Evolutionary conservation across 495 filamentous ascomycete genomes (phyloP), one percentile per base, ranked within the genome.

Genomic region (Penicillium ochrochloron): DNA sequence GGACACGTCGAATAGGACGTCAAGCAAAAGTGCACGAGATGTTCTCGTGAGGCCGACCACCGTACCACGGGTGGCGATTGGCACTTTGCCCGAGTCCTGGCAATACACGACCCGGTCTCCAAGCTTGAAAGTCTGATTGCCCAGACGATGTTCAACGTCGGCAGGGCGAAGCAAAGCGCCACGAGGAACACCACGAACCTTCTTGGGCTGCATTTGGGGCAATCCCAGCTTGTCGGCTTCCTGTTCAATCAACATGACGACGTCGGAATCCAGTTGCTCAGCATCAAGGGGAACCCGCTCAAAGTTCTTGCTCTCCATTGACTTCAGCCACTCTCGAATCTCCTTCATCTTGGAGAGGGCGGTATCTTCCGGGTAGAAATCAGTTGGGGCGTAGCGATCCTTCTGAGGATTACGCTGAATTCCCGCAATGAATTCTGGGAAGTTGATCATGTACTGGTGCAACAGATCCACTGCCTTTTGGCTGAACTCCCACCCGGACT

Each of bases 81-180:
- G 96, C 3, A 99, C 94, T 68, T 96, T 93, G 44, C 96, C 96
- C 19, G 92, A 92, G 68, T 93, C 91, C 73, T 94, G 91, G 19
- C 93, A 92, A 68, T 98, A 98, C 44, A 96, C 91, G 23, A 97
- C 84, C 17, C 96, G 89, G 70, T 99, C 95, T 39, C 96, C 96
- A 37, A 98, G 83, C 58, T 76, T 76, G 74, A 98, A 99, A 35
- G 78, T 82, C 71, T 99, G 96, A 70, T 91, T 90, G 53, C 90
- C 88, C 42, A 97, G 86, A 21, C 92, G 88, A 68, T 97, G 91
- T 75, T 96, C 93, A 19, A 93, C 94, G 75, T 99, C 95, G 23
- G 89, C 84, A 14, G 96, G 96, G 57, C 95, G 92, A 70, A 99
- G 84, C 11, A 99, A 78, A 6, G 93, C 96, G 65, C 86, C 89